Percentiles rank a stretch among this genome's conserved stretches.
Conservation (phyloP, 2,329 filamentous ascomycete genomes). For the Pyrenochaeta sp. region DNA sequence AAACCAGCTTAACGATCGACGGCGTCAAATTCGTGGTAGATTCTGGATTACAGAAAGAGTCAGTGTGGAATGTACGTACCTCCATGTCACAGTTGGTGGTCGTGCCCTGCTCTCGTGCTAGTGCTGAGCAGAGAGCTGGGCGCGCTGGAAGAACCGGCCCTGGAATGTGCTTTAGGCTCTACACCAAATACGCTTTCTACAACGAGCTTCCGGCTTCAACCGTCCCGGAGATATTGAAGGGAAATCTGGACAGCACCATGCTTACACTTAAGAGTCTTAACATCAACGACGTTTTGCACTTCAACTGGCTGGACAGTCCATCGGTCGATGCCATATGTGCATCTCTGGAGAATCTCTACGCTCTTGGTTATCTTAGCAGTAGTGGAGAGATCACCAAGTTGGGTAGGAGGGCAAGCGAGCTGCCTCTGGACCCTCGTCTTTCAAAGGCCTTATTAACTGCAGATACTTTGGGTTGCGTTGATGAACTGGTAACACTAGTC, state of each 20-base stretch:
- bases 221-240: slow-evolving; percentile 91
- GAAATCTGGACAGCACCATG: slow-evolving; percentile 84
- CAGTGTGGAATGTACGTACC: slow-evolving; percentile 87
- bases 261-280: slow-evolving; percentile 87
- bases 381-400: slow-evolving; percentile 88
- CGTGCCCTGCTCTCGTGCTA: slow-evolving; percentile 89
- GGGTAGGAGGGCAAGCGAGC: slow-evolving; percentile 93
- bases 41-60: slow-evolving; percentile 94
- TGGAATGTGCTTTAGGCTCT: slow-evolving; percentile 92
- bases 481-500: slow-evolving; percentile 92
- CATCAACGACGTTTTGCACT: slow-evolving; percentile 90
- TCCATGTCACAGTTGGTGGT: slow-evolving; percentile 93
- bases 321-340: slow-evolving; percentile 88
- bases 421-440: slow-evolving; percentile 90
- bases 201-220: slow-evolving; percentile 94
- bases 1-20: slow-evolving; percentile 94
- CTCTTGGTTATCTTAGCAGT: slow-evolving; percentile 87
- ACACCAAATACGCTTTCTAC: slow-evolving; percentile 92
- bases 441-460: slow-evolving; percentile 86
- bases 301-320: slow-evolving; percentile 96
- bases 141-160: slow-evolving; percentile 91
- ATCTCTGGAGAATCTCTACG: slow-evolving; percentile 89
- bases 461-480: slow-evolving; percentile 89
- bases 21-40: slow-evolving; percentile 97
- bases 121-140: slow-evolving; percentile 90